Evolutionary conservation across 2,329 filamentous ascomycete genomes (phyloP).

Genomic region (Aspergillus eucalypticola): DNA sequence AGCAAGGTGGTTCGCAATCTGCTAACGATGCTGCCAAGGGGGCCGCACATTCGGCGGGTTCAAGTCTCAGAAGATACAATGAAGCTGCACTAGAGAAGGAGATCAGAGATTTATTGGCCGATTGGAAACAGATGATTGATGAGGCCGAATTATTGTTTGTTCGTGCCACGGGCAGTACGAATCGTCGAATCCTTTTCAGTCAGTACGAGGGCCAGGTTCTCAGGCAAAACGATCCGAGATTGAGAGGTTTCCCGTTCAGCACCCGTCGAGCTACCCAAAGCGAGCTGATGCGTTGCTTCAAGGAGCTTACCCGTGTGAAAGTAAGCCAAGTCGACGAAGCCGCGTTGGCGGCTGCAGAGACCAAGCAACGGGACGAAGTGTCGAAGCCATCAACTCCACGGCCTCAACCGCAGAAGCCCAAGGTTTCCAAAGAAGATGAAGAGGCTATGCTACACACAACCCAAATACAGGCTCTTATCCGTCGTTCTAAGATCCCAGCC

Average conservation of each 20-base stretch:
- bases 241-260: constrained; percentile 89
- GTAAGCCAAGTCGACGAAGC: constrained; percentile 73
- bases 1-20: constrained; percentile 93
- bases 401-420: constrained; percentile 51
- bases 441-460: constrained; percentile 78
- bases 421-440: constrained; percentile 80
- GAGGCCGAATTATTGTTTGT: constrained; percentile 83
- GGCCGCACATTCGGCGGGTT: constrained; percentile 88
- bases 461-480: constrained; percentile 83
- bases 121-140: constrained; percentile 86
- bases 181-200: constrained; percentile 82
- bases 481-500: constrained; percentile 85
- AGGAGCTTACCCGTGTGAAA: constrained; percentile 90
- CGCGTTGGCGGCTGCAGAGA: constrained; percentile 55
- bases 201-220: constrained; percentile 88
- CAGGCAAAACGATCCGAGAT: constrained; percentile 71
- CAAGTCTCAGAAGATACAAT: constrained; percentile 87
- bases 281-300: constrained; percentile 91
- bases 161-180: constrained; percentile 82
- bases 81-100: constrained; percentile 89
- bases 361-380: constrained; percentile 46
- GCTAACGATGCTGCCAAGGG: constrained; percentile 94
- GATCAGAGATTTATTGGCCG: constrained; percentile 73
- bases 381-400: constrained; percentile 34
- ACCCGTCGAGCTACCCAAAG: constrained; percentile 89